Percentiles rank a stretch among this genome's conserved stretches.
Conservation (phyloP, 306 rosid genomes). For the Cajanus cajan region DNA sequence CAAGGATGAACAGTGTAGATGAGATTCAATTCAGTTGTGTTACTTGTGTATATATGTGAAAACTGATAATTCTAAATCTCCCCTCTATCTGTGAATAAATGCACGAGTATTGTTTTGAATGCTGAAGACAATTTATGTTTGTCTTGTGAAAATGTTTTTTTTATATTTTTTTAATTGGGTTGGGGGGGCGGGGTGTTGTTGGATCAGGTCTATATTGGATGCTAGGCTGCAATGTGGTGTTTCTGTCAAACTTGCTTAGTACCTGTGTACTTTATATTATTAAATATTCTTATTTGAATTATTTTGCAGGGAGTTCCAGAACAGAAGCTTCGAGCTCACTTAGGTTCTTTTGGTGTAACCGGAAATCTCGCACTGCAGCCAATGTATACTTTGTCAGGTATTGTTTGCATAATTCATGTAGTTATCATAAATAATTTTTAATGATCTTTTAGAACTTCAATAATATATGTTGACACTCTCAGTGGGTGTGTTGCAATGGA, state of each 20-base stretch:
- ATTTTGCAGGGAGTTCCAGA: slow-evolving; percentile 93
- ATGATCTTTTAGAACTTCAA: not conserved
- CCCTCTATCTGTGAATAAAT: not conserved
- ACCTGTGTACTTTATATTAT: slow-evolving; percentile 16
- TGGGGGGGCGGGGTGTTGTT: not conserved
- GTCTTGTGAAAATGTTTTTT: not conserved
- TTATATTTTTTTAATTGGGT: no score
- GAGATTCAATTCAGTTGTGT: not conserved
- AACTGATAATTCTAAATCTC: not conserved
- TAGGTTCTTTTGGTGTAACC: slow-evolving; percentile 96
- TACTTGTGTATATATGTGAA: not conserved
- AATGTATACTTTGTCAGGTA: slow-evolving; percentile 98
- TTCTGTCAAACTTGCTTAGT: not conserved
- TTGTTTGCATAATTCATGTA: slow-evolving; percentile 8
- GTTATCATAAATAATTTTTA: not conserved
- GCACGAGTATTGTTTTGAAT: not conserved
- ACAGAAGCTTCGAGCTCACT: slow-evolving; percentile 93
- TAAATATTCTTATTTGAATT: slow-evolving; percentile 23
- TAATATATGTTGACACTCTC: not conserved
- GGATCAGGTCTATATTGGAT: slow-evolving; percentile 7
- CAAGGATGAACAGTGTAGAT: slow-evolving; percentile 11
- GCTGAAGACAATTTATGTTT: not conserved
- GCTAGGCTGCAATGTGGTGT: not conserved
- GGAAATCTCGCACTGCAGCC: slow-evolving; percentile 99
- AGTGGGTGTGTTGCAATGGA: not conserved